Evolutionary conservation across 225 moss, liverwort and hornwort species (phyloP).

Genomic region (Anthoceros angustus): DNA sequence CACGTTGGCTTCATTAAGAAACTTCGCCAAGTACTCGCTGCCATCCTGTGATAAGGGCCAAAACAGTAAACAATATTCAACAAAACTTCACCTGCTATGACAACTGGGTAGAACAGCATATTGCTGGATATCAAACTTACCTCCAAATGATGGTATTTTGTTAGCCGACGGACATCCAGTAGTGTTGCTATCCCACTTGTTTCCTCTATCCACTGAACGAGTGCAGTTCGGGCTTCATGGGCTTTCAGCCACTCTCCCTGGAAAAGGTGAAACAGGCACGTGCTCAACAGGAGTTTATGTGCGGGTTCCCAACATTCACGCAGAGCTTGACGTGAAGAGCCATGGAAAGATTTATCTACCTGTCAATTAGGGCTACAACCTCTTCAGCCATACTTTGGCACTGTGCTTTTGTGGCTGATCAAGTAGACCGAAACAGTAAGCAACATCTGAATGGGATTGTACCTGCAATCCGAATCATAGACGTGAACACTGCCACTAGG

Average conservation of each 20-base stretch:
- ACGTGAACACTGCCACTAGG: constrained; percentile 8
- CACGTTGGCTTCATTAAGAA: constrained; percentile 19
- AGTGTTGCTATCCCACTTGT: constrained; percentile 33
- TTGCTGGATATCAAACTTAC: not conserved
- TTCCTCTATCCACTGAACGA: constrained; percentile 9
- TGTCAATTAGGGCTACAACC: not conserved
- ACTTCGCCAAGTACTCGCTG: constrained; percentile 20
- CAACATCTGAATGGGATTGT: not conserved
- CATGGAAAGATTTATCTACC: not conserved
- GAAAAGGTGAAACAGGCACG: not conserved
- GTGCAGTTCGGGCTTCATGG: constrained; percentile 13
- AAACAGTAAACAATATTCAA: not conserved
- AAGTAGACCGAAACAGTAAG: not conserved
- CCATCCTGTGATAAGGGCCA: not conserved
- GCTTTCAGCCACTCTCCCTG: constrained; percentile 31
- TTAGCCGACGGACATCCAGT: constrained; percentile 26
- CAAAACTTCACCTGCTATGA: constrained; percentile 10
- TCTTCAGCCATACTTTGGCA: not conserved
- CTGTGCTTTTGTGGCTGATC: not conserved
- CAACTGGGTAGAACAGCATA: not conserved
- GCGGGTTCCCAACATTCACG: not conserved
- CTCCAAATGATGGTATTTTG: constrained; percentile 6
- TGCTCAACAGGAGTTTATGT: no score
- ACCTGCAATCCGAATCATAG: not conserved
- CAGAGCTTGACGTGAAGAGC: not conserved